These are phyloP conservation scores for Clarireedia sp. DNA, from an alignment of 2,329 filamentous ascomycete species.

Conservation along the genomic window DNA sequence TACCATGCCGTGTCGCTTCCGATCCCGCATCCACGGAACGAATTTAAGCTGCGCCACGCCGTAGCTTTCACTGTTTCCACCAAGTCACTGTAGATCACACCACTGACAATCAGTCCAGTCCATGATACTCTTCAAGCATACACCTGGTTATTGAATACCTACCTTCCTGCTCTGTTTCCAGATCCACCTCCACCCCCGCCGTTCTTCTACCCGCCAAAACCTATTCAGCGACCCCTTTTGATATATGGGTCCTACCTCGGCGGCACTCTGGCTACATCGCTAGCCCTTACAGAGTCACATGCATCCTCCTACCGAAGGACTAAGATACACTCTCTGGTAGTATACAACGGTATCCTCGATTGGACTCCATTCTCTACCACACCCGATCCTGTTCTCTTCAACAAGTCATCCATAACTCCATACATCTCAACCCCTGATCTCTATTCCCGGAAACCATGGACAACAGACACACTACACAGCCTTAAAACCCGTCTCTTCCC, in stretches of 20 bases:
- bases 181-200: background rate
- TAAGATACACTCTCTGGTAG: conserved; percentile 39
- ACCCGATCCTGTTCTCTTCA: conserved; percentile 25
- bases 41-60: too few relatives aligned
- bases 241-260: conserved; percentile 52
- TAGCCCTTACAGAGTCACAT: conserved; percentile 48
- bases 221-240: conserved; percentile 30
- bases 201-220: conserved; percentile 1
- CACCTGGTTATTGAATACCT: conserved; percentile 18
- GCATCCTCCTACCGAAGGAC: conserved; percentile 31
- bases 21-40: background rate
- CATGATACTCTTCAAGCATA: conserved; percentile 50
- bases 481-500: conserved; percentile 42
- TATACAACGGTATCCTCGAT: conserved; percentile 55
- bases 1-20: background rate
- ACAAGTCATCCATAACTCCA: background rate
- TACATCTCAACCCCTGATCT: background rate
- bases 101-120: conserved; percentile 34
- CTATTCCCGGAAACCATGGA: conserved; percentile 12
- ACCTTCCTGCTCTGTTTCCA: conserved; percentile 14
- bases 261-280: conserved; percentile 46
- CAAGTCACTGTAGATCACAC: background rate
- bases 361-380: conserved; percentile 53
- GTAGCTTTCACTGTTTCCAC: background rate
- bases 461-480: conserved; percentile 15